Base-by-base conservation (phyloP, 2,329 filamentous ascomycete genomes). In the Penicillium corylophilum region DNA sequence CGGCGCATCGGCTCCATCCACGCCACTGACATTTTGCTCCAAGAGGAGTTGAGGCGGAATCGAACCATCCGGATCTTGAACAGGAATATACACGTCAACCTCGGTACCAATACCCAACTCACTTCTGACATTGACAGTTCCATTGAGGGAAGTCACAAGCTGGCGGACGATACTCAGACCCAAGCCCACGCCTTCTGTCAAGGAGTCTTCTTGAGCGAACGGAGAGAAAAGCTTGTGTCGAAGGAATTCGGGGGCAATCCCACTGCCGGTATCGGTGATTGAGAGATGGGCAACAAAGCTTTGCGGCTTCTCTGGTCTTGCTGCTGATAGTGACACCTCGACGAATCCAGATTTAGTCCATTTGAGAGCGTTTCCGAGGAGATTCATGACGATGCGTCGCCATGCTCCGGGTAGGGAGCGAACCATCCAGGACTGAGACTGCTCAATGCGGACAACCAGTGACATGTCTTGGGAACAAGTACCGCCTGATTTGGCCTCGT, bases 191-290 rank as follows among this genome's bases (percentile, higher is more conserved):
- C 86, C 86, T 0, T 81, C 77, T 0, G 78, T 73, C 0, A 88
- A 65, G 0, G 72, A 63, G 31, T 85, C 77, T 59, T 88, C 86
- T 55, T 88, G 85, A 0, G 77, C 69, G 54, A 88, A 88, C 0
- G 85, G 82, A 0, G 77, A 78, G 60, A 84, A 88, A 0, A 87
- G 66, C 6, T 77, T 76, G 15, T 81, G 76, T 23, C 76, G 71
- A 1, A 87, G 70, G 56, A 82, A 89, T 1, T 85, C 79, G 0
- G 77, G 68, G 0, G 77, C 75, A 18, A 89, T 89, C 0, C 86
- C 86, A 22, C 76, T 76, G 1, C 86, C 86, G 0, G 85, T 84
- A 54, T 89, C 86, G 0, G 72, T 73, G 1, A 89, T 77, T 0
- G 73, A 77, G 1, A 81, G 58, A 26, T 67, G 60, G 1, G 65